Evolutionary conservation across 1,284 basidiomycete species (phyloP).

Genomic region (Marasmius oreades): DNA sequence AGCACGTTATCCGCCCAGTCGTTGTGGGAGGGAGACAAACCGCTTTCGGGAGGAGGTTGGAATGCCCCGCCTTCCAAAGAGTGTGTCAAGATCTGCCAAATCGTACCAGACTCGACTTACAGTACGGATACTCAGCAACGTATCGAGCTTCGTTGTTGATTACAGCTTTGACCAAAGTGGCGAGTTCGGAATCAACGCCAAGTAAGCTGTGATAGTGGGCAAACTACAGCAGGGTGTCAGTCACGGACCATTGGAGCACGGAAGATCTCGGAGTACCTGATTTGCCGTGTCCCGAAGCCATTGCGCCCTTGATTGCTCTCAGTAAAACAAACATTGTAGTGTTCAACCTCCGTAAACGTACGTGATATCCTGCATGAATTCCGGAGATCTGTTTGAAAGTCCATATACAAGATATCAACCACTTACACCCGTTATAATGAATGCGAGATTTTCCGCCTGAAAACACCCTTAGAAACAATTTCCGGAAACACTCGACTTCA

Average conservation of each 20-base stretch:
- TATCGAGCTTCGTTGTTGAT: conserved; percentile 78
- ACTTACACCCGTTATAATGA: conserved; percentile 70
- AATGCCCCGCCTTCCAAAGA: conserved; percentile 49
- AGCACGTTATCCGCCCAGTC: conserved; percentile 62
- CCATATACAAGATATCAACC: background rate
- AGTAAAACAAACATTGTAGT: background rate
- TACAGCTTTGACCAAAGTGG: conserved; percentile 65
- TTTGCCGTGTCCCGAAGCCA: conserved; percentile 79
- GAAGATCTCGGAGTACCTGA: conserved; percentile 39
- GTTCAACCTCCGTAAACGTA: conserved; percentile 27
- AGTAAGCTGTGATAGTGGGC: conserved; percentile 63
- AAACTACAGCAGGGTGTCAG: conserved; percentile 38
- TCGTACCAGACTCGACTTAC: conserved; percentile 26
- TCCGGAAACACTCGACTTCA: background rate
- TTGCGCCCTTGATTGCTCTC: conserved; percentile 42
- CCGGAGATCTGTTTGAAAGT: conserved; percentile 3
- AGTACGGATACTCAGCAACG: conserved; percentile 70
- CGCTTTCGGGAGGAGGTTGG: conserved; percentile 72
- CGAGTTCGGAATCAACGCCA: conserved; percentile 51
- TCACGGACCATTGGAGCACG: background rate
- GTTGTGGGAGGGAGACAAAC: conserved; percentile 57
- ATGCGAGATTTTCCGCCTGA: conserved; percentile 63
- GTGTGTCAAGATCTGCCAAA: background rate
- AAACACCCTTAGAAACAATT: conserved; percentile 7
- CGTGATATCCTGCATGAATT: conserved; percentile 58